Conservation (phyloP, 1,284 basidiomycete species). For the Peniophora sp. region DNA sequence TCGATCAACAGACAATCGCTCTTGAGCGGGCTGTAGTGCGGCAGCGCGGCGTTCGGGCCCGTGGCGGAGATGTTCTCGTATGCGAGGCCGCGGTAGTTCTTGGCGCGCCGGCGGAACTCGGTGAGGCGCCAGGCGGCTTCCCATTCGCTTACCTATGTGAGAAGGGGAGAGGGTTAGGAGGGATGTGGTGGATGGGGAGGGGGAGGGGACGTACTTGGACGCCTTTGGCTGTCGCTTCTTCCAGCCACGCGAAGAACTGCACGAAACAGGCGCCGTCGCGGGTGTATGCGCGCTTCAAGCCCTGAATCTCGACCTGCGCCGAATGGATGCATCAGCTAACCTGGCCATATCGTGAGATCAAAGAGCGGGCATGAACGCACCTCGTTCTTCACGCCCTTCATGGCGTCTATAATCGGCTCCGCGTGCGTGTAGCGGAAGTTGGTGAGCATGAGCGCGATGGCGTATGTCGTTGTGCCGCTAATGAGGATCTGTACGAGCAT, state of each 20-base stretch:
- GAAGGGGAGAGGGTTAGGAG: too few relatives aligned
- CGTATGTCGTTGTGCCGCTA: slow-evolving; percentile 64
- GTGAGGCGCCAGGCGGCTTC: slow-evolving; percentile 83
- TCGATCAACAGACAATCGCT: slow-evolving; percentile 67
- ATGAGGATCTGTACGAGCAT: slow-evolving; percentile 48
- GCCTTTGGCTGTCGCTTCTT: slow-evolving; percentile 68
- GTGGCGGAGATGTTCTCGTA: slow-evolving; percentile 92
- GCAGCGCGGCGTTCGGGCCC: slow-evolving; percentile 87
- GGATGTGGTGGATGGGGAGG: too few relatives aligned
- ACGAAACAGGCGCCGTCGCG: slow-evolving; percentile 92
- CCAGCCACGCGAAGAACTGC: slow-evolving; percentile 74
- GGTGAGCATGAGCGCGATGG: slow-evolving; percentile 73
- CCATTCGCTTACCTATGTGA: slow-evolving; percentile 79
- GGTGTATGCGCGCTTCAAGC: slow-evolving; percentile 72
- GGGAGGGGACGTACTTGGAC: slow-evolving; percentile 48
- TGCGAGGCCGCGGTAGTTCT: slow-evolving; percentile 81
- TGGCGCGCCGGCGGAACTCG: slow-evolving; percentile 67
- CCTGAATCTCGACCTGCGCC: slow-evolving; percentile 11
- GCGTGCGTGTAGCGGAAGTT: slow-evolving; percentile 67
- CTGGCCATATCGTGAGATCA: too few relatives aligned
- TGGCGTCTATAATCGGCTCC: slow-evolving; percentile 63
- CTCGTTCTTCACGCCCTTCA: slow-evolving; percentile 86
- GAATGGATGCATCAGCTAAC: too few relatives aligned
- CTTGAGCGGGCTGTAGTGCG: slow-evolving; percentile 85
- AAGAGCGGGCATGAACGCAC: too few relatives aligned